Conservation (phyloP, 2,329 filamentous ascomycete genomes). For the Periconia sp. region DNA sequence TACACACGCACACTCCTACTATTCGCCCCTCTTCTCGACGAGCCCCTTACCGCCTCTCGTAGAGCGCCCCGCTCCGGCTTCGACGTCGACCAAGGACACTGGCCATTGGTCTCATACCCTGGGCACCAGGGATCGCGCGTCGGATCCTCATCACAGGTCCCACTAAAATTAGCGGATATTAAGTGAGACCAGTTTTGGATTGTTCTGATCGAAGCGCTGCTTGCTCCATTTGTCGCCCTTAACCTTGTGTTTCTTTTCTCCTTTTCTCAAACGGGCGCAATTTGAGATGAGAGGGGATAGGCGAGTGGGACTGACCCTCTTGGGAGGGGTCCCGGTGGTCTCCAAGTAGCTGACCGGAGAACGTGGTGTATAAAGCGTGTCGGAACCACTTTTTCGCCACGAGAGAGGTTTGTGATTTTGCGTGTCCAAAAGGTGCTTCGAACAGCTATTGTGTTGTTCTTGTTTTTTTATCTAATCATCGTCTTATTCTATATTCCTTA, state of each 20-base stretch:
- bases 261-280: conserved; percentile 2
- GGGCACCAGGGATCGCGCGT: conserved; percentile 13
- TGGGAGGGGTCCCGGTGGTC: no score
- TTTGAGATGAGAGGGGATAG: conserved; percentile 13
- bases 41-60: neutral
- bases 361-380: conserved; percentile 8
- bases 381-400: conserved; percentile 2
- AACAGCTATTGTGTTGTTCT: neutral
- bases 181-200: conserved; percentile 19
- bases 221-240: no score
- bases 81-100: conserved; percentile 6
- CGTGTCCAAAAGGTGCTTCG: neutral
- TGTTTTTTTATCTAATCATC: neutral
- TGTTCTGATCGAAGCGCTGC: neutral
- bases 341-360: no score
- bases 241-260: conserved; percentile 3
- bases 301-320: conserved; percentile 7
- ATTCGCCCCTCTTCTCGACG: neutral
- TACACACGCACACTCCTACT: neutral
- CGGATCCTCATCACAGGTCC: conserved; percentile 12
- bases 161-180: conserved; percentile 22
- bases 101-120: conserved; percentile 6
- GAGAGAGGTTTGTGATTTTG: conserved; percentile 1
- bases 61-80: neutral
- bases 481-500: conserved; percentile 2